Percentiles rank a stretch among this genome's conserved stretches.
Conservation (phyloP, 176 grass and related monocot species). For the Chrysopogon serrulatus region DNA sequence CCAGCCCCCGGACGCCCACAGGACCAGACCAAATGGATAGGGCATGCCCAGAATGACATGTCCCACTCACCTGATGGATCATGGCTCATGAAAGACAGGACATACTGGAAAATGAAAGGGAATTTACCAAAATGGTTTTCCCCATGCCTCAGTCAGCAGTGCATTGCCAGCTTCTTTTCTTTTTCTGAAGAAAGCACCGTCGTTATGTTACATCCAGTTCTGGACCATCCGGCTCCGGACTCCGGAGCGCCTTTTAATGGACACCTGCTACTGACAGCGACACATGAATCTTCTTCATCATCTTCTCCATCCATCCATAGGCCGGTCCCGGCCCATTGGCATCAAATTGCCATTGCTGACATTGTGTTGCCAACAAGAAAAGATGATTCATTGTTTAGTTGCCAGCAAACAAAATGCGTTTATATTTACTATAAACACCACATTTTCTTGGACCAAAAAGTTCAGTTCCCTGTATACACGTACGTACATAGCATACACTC, state of each 20-base stretch:
- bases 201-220: not conserved
- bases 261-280: not conserved
- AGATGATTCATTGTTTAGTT: not conserved
- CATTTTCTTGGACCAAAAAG: not conserved
- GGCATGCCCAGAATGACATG: not conserved
- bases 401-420: not conserved
- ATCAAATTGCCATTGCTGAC: not conserved
- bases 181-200: conserved; percentile 11
- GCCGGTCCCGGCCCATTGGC: not conserved
- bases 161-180: not conserved
- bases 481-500: not conserved
- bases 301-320: not conserved
- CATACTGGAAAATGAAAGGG: not conserved
- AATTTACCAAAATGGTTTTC: not conserved
- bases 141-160: not conserved
- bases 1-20: not conserved
- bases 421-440: not conserved
- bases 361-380: not conserved
- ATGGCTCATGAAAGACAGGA: conserved; percentile 12
- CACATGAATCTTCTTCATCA: not conserved
- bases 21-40: not conserved
- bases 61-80: not conserved
- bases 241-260: not conserved
- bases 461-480: not conserved
- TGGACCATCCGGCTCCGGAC: not conserved